Conservation (phyloP, 2,329 filamentous ascomycete species). For the Cordyceps tenuipes region DNA sequence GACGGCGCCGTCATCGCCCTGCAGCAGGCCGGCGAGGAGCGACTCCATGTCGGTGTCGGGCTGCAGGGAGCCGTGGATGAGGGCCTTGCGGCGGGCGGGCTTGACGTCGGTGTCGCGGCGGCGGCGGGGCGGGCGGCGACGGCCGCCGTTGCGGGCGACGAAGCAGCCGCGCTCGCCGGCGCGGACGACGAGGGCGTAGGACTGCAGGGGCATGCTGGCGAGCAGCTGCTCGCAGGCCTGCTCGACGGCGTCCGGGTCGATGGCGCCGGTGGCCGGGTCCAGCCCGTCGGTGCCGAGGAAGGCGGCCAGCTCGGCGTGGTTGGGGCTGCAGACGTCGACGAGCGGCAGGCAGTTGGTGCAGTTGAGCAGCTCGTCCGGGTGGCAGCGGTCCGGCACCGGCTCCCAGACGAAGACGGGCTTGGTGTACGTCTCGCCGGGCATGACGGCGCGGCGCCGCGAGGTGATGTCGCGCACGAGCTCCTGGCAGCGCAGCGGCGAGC, state of each 20-base stretch:
- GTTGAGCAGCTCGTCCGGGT: conserved; percentile 56
- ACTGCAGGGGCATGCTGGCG: conserved; percentile 54
- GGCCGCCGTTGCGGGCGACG: conserved; percentile 49
- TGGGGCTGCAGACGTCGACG: conserved; percentile 63
- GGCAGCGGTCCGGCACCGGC: conserved; percentile 83
- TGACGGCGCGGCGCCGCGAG: conserved; percentile 39
- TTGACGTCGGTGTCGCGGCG: conserved; percentile 15
- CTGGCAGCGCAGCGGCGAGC: conserved; percentile 68
- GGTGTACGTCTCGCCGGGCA: conserved; percentile 27
- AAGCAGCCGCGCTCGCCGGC: conserved; percentile 66
- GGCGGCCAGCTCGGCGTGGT: conserved; percentile 78
- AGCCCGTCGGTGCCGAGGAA: conserved; percentile 63
- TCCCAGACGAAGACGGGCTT: conserved; percentile 86
- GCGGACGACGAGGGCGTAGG: conserved; percentile 60
- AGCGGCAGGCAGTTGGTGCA: conserved; percentile 54
- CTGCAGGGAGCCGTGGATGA: conserved; percentile 43
- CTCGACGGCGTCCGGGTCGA: conserved; percentile 46
- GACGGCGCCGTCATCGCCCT: conserved; percentile 43
- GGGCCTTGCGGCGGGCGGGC: conserved; percentile 31
- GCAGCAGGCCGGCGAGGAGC: conserved; percentile 50
- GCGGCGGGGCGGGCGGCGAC: conserved; percentile 30
- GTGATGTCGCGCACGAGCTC: conserved; percentile 66
- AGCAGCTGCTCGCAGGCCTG: conserved; percentile 54
- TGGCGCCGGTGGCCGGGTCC: conserved; percentile 45
- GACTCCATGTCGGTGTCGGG: conserved; percentile 56